Percentiles rank a stretch among this genome's conserved stretches.
Evolutionary conservation across 768 basidiomycete species (phyloP).

Genomic region (Termitomyces bulborhizus): DNA sequence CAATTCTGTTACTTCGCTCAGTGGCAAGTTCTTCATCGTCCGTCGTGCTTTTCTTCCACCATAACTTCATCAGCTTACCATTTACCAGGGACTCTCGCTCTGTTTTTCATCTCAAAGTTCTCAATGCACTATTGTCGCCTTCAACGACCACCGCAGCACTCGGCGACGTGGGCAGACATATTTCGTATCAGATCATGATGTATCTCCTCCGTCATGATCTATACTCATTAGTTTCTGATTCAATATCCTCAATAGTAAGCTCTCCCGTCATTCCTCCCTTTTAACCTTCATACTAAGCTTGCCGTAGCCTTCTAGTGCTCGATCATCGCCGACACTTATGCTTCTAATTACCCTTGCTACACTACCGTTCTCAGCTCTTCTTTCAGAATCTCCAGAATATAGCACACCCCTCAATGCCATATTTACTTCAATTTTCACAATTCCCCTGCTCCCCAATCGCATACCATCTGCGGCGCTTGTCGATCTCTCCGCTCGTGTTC

Average conservation of each 20-base stretch:
- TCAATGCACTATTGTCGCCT: conserved; percentile 40
- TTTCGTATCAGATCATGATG: conserved; percentile 28
- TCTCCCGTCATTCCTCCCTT: background rate
- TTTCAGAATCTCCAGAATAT: conserved; percentile 15
- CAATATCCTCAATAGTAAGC: conserved; percentile 48
- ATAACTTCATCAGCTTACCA: background rate
- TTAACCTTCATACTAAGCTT: background rate
- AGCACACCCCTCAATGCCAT: conserved; percentile 31
- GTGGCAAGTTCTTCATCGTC: conserved; percentile 46
- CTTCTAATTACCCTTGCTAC: conserved; percentile 41
- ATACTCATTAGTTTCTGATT: conserved; percentile 35
- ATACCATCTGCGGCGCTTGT: conserved; percentile 58
- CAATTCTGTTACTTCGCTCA: conserved; percentile 45
- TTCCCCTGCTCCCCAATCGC: conserved; percentile 76
- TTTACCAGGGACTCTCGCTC: conserved; percentile 41
- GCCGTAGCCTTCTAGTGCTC: conserved; percentile 48
- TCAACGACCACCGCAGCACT: conserved; percentile 17
- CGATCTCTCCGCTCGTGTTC: conserved; percentile 58
- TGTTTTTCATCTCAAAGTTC: conserved; percentile 39
- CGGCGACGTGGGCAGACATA: conserved; percentile 24
- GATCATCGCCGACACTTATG: conserved; percentile 45
- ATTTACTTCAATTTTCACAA: conserved; percentile 53
- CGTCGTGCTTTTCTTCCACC: conserved; percentile 16
- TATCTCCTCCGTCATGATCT: conserved; percentile 44
- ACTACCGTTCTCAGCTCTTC: conserved; percentile 29